These are phyloP conservation scores for Tuber umbilicatum DNA, from an alignment of 495 filamentous ascomycete species.

Conservation along the genomic window DNA sequence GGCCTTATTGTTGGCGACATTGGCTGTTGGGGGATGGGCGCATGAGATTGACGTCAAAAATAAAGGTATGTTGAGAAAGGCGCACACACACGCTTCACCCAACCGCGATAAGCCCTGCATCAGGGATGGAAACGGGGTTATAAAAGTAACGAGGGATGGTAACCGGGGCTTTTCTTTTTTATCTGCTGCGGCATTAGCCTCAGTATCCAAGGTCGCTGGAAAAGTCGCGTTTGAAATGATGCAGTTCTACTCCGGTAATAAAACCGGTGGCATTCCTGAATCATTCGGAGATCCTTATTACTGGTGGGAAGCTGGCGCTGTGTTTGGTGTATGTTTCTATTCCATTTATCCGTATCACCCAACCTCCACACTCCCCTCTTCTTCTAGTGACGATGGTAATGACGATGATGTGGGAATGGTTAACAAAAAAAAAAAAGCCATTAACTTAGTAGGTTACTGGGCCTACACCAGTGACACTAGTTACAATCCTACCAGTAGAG, in stretches of 20 bases:
- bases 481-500: constrained; percentile 62
- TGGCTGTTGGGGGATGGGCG: neutral
- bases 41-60: neutral
- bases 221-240: constrained; percentile 58
- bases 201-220: constrained; percentile 57
- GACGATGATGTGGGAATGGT: neutral
- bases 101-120: neutral
- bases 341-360: neutral
- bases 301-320: constrained; percentile 65
- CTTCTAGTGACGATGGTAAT: neutral
- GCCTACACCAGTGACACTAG: constrained; percentile 66
- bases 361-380: neutral
- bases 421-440: constrained; percentile 33
- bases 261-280: constrained; percentile 56
- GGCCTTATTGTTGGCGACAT: neutral
- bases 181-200: constrained; percentile 47
- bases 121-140: neutral
- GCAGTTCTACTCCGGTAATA: constrained; percentile 60
- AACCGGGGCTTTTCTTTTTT: neutral
- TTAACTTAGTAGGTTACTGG: constrained; percentile 83
- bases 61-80: neutral
- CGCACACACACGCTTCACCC: neutral
- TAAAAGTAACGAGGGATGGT: neutral
- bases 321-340: constrained; percentile 32
- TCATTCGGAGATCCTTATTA: constrained; percentile 51